phyloP scores from a whole-genome alignment of 805 yeast genomes.

The Saturnispora bothae region DNA sequence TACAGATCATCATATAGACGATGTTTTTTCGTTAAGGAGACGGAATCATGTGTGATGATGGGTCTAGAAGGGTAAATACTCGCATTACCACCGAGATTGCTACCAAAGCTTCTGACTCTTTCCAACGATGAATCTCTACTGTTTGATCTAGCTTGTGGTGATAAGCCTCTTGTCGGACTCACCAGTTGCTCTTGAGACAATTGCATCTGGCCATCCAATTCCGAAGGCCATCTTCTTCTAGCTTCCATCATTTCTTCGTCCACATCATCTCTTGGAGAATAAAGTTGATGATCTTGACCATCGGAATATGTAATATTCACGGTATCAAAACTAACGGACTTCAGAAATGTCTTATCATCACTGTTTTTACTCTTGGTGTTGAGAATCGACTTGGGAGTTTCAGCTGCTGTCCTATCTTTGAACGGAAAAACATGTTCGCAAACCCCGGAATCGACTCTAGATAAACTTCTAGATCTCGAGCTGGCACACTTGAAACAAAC shows the following conservation, averaged over 20 bases:
- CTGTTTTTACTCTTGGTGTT: constrained; percentile 5
- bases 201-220: too few species aligned
- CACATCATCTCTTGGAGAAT: constrained; percentile 15
- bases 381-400: constrained; percentile 12
- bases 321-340: constrained; percentile 42
- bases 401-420: too few species aligned
- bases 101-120: not conserved
- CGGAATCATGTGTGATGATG: constrained; percentile 30
- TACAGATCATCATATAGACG: constrained; percentile 37
- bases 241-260: constrained; percentile 12
- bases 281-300: constrained; percentile 10
- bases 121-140: constrained; percentile 14
- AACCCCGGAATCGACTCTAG: not conserved
- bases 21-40: constrained; percentile 38
- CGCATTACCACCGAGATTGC: too few species aligned
- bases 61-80: constrained; percentile 30
- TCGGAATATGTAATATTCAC: constrained; percentile 30
- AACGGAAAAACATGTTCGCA: not conserved
- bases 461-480: constrained; percentile 7
- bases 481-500: constrained; percentile 9
- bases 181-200: too few species aligned
- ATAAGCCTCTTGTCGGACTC: too few species aligned
- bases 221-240: constrained; percentile 8
- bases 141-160: not conserved
- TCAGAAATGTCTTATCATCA: constrained; percentile 9